Percentiles rank a stretch among this genome's conserved stretches.
Evolutionary conservation across 2,329 filamentous ascomycete species (phyloP).

Genomic region (Thermothelomyces thermophilus): DNA sequence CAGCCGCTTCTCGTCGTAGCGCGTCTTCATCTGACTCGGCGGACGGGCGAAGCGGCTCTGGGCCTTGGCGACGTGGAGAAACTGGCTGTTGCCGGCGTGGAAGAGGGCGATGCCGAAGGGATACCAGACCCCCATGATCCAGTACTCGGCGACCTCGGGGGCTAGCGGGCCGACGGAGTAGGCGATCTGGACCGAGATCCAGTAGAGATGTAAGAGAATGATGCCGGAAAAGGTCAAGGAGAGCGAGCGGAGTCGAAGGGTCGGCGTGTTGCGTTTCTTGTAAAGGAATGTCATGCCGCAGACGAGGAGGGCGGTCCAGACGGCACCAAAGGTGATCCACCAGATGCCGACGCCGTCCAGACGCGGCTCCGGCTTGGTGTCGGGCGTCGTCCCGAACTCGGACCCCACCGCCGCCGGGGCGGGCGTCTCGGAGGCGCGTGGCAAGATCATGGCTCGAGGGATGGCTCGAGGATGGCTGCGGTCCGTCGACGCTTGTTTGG

Average conservation of each 20-base stretch:
- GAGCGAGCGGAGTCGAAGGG: conserved; percentile 34
- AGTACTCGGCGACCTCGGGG: conserved; percentile 52
- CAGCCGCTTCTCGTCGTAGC: conserved; percentile 18
- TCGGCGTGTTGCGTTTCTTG: conserved; percentile 34
- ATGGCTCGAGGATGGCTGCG: conserved; percentile 9
- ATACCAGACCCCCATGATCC: conserved; percentile 60
- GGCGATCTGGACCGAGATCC: conserved; percentile 34
- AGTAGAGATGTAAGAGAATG: conserved; percentile 38
- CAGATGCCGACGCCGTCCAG: conserved; percentile 37
- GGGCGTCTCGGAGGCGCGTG: conserved; percentile 12
- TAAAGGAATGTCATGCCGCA: conserved; percentile 37
- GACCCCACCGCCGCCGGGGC: conserved; percentile 25
- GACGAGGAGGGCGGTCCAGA: conserved; percentile 36
- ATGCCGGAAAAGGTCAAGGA: conserved; percentile 32
- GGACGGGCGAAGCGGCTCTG: conserved; percentile 36
- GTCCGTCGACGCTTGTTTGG: not conserved
- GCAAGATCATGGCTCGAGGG: conserved; percentile 17
- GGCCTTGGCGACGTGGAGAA: conserved; percentile 50
- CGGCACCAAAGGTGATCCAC: conserved; percentile 32
- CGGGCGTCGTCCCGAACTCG: conserved; percentile 29
- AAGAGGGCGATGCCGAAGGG: conserved; percentile 61
- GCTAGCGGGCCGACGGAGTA: conserved; percentile 36
- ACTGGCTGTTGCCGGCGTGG: conserved; percentile 56
- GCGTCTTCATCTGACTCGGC: conserved; percentile 18
- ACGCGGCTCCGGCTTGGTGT: conserved; percentile 29